These are phyloP conservation scores for Nakaseomyces nivariensis DNA, from an alignment of 1,139 yeast genomes.

Conservation along the genomic window DNA sequence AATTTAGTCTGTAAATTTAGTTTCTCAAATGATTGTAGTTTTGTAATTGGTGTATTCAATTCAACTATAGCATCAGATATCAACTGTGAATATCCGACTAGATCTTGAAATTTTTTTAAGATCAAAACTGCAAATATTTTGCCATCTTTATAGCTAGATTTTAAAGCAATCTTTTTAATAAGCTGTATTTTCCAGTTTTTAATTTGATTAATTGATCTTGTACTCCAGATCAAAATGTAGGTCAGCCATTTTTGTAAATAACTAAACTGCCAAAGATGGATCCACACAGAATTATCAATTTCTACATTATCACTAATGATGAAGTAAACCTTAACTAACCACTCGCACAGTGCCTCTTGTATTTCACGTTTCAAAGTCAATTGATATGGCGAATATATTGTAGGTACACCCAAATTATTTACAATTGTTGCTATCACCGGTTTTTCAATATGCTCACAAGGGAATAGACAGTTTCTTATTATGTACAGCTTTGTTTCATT, in stretches of 20 bases:
- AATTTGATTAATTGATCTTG: constrained; percentile 28
- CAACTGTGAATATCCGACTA: constrained; percentile 10
- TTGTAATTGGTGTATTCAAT: constrained; percentile 13
- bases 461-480: constrained; percentile 27
- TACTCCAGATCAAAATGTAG: constrained; percentile 34
- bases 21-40: constrained; percentile 12
- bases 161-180: constrained; percentile 12
- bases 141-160: constrained; percentile 18
- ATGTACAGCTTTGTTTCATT: constrained; percentile 20
- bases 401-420: constrained; percentile 27
- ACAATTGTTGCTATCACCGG: constrained; percentile 24
- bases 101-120: constrained; percentile 12
- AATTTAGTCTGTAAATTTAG: constrained; percentile 12
- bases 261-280: constrained; percentile 38
- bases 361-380: constrained; percentile 14
- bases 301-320: constrained; percentile 22
- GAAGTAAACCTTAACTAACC: constrained; percentile 33
- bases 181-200: constrained; percentile 26
- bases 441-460: constrained; percentile 26
- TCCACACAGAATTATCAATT: constrained; percentile 30
- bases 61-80: constrained; percentile 10
- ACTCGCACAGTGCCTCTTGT: constrained; percentile 30
- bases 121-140: constrained; percentile 16
- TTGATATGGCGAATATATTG: constrained; percentile 13
- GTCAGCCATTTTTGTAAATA: constrained; percentile 37